Conservation (phyloP, 192 early-diverging fungal genomes). For the Radiomyces spectabilis region DNA sequence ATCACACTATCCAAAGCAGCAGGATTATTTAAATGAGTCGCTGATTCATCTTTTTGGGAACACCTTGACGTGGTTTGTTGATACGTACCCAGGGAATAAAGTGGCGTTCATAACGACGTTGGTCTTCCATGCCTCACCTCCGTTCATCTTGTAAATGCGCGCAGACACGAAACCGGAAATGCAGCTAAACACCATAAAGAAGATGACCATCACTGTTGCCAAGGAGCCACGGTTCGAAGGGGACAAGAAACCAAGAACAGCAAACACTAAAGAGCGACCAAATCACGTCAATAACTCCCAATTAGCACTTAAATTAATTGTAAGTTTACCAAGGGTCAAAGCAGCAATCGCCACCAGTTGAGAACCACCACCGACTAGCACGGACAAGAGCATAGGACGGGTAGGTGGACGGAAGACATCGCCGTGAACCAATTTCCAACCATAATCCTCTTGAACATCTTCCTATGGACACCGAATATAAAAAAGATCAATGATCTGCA, state of each 20-base stretch:
- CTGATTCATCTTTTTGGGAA: no score
- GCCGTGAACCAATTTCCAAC: conserved; percentile 97
- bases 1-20: conserved; percentile 36
- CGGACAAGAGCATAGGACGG: conserved; percentile 66
- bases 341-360: conserved; percentile 71
- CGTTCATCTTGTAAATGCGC: conserved; percentile 89
- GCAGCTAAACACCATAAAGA: conserved; percentile 83
- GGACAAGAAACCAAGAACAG: conserved; percentile 93
- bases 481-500: no score
- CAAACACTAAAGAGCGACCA: conserved; percentile 55
- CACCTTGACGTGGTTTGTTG: no score
- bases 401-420: conserved; percentile 93
- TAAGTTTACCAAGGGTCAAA: conserved; percentile 44
- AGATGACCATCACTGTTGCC: conserved; percentile 87
- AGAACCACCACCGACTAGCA: conserved; percentile 80
- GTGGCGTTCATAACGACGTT: conserved; percentile 78
- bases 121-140: conserved; percentile 83
- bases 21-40: no score
- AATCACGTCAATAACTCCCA: no score
- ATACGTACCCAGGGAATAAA: conserved; percentile 56
- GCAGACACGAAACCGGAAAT: conserved; percentile 89
- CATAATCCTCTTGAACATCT: conserved; percentile 90
- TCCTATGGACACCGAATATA: conserved; percentile 22
- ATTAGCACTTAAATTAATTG: background rate
- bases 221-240: conserved; percentile 86